Conservation (phyloP, 805 yeast genomes). For the Blastobotrys robertii region DNA sequence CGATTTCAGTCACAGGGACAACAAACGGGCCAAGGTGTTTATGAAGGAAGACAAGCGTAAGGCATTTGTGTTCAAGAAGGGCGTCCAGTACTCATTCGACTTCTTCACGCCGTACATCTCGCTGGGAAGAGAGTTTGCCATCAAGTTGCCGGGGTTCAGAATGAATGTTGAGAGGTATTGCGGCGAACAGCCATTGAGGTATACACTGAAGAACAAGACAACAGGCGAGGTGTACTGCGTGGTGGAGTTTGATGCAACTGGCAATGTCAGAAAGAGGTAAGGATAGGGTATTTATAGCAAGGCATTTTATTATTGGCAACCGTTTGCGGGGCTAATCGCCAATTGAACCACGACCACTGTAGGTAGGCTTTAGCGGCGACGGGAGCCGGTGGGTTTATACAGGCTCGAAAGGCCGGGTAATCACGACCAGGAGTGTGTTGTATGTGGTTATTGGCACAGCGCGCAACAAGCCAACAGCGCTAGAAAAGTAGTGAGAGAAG, state of each 20-base stretch:
- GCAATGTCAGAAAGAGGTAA: not conserved
- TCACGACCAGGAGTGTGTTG: too few species aligned
- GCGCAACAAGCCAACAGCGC: too few species aligned
- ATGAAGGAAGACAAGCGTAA: constrained; percentile 31
- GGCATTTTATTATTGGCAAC: too few species aligned
- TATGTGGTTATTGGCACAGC: too few species aligned
- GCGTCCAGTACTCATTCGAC: constrained; percentile 35
- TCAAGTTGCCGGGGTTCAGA: constrained; percentile 42
- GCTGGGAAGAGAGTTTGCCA: constrained; percentile 40
- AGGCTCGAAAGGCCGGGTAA: too few species aligned
- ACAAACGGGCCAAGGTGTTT: constrained; percentile 26
- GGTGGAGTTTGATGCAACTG: constrained; percentile 17
- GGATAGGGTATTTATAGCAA: too few species aligned
- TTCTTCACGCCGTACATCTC: constrained; percentile 48
- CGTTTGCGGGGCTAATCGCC: too few species aligned
- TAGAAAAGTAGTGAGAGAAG: too few species aligned
- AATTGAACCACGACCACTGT: too few species aligned
- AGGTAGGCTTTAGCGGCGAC: too few species aligned
- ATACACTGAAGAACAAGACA: constrained; percentile 24
- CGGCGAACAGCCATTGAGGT: constrained; percentile 28
- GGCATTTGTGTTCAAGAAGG: constrained; percentile 33
- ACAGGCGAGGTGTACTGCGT: constrained; percentile 19
- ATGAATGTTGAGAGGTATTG: constrained; percentile 30
- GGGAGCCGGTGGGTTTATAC: too few species aligned
- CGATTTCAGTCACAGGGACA: too few species aligned